A percentile compares a stretch with the other conserved stretches of the same genome.
These are phyloP conservation scores for Miamiensis avidus DNA, from an alignment of 169 alveolate genomes.

Conservation along the genomic window DNA sequence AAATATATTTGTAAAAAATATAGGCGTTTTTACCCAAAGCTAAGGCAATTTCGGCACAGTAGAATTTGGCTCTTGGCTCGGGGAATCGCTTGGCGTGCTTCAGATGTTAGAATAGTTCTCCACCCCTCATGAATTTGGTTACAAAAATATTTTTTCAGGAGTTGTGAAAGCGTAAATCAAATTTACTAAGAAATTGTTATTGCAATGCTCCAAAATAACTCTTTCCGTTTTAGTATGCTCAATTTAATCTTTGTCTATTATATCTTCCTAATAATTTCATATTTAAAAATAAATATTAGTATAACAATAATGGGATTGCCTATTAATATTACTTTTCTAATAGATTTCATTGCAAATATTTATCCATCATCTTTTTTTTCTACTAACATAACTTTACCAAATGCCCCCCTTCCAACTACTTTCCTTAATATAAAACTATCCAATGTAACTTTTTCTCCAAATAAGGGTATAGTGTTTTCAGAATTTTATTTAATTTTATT, in stretches of 20 bases:
- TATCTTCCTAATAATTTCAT: constrained; percentile 45
- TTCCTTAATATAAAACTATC: constrained; percentile 60
- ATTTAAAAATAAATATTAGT: constrained; percentile 47
- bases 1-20: too few species aligned
- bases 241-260: constrained; percentile 60
- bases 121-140: constrained; percentile 82
- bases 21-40: constrained; percentile 66
- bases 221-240: constrained; percentile 77
- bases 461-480: constrained; percentile 48
- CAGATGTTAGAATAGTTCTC: constrained; percentile 81
- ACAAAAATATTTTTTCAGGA: constrained; percentile 74
- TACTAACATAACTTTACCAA: constrained; percentile 75
- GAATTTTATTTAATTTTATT: too few species aligned
- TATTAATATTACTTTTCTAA: constrained; percentile 54
- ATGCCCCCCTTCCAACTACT: constrained; percentile 79
- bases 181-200: constrained; percentile 77
- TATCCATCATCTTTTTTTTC: constrained; percentile 50
- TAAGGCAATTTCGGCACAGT: constrained; percentile 61
- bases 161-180: constrained; percentile 73
- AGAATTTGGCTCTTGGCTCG: constrained; percentile 73
- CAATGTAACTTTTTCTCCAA: constrained; percentile 51
- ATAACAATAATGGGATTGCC: too few species aligned
- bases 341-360: constrained; percentile 68
- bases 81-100: constrained; percentile 67
- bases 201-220: constrained; percentile 58